These are phyloP conservation scores for Cyberlindnera meyerae DNA, from an alignment of 805 yeast genomes.

Conservation along the genomic window DNA sequence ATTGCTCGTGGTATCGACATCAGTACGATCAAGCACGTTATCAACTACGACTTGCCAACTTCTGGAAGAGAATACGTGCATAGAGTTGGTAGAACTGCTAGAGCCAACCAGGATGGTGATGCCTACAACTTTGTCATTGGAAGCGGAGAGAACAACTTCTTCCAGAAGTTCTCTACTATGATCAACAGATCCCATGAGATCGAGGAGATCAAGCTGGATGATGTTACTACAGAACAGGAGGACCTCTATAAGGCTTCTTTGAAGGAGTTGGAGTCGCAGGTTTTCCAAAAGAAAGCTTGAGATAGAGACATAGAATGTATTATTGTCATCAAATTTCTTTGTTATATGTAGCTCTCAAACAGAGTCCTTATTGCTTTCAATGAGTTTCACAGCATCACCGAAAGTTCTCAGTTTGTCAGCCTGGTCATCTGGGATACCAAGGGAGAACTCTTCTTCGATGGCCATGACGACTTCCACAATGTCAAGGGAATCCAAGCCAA, in stretches of 20 bases:
- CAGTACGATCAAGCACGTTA: conserved; percentile 59
- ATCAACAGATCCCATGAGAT: conserved; percentile 46
- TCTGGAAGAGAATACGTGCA: conserved; percentile 92
- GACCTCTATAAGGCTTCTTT: conserved; percentile 43
- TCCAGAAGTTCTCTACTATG: conserved; percentile 49
- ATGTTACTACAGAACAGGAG: conserved; percentile 19
- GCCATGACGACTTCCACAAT: conserved; percentile 71
- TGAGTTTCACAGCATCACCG: conserved; percentile 79
- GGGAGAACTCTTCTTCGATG: conserved; percentile 60
- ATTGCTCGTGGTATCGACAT: conserved; percentile 96
- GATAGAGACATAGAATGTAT: neutral
- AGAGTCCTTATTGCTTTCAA: conserved; percentile 31
- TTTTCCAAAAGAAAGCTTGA: conserved; percentile 17
- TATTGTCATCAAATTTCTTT: too few species aligned
- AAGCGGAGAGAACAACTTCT: conserved; percentile 64
- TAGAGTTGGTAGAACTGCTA: conserved; percentile 94
- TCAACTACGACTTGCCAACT: conserved; percentile 87
- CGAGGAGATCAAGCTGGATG: conserved; percentile 28
- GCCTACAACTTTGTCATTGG: conserved; percentile 76
- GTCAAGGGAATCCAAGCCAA: conserved; percentile 69
- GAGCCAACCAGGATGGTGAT: conserved; percentile 77
- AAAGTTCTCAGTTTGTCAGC: conserved; percentile 86
- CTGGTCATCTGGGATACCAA: conserved; percentile 72
- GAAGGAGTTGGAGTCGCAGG: conserved; percentile 39
- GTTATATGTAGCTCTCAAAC: conserved; percentile 14